These are phyloP conservation scores for Kalanchoe fedtschenkoi DNA, from an alignment of 164 flowering plant species.

Conservation along the genomic window DNA sequence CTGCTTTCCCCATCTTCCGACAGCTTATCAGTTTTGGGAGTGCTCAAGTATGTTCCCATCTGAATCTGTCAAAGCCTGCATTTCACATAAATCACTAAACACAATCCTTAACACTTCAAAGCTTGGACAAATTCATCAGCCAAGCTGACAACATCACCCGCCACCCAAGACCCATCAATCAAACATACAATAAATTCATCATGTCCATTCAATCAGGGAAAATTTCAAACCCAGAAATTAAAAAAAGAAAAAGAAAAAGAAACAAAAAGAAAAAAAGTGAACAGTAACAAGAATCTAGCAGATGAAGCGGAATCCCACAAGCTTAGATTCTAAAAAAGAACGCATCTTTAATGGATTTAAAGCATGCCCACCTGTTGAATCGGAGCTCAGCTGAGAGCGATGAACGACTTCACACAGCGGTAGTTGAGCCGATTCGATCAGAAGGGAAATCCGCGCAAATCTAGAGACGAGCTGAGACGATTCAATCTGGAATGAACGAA, in stretches of 20 bases:
- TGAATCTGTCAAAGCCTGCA: neutral
- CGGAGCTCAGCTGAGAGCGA: neutral
- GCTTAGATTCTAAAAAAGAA: neutral
- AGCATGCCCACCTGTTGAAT: neutral
- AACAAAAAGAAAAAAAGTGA: no score
- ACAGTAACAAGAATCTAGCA: no score
- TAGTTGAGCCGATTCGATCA: neutral
- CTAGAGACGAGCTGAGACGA: neutral
- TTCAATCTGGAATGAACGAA: neutral
- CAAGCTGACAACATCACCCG: no score
- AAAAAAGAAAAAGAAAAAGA: no score
- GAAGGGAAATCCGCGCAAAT: neutral
- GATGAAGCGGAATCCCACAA: neutral
- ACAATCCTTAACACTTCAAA: neutral
- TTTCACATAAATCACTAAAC: neutral
- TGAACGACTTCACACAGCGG: neutral
- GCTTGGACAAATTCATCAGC: no score
- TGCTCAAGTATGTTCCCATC: slow-evolving; percentile 5
- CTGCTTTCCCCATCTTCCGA: slow-evolving; percentile 8
- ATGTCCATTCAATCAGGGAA: no score
- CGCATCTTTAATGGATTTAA: no score
- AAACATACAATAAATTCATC: no score
- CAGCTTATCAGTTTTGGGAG: slow-evolving; percentile 4
- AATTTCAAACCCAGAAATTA: neutral
- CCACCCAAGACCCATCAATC: no score